Conservation (phyloP, 805 yeast species). For the Brettanomyces naardenensis region DNA sequence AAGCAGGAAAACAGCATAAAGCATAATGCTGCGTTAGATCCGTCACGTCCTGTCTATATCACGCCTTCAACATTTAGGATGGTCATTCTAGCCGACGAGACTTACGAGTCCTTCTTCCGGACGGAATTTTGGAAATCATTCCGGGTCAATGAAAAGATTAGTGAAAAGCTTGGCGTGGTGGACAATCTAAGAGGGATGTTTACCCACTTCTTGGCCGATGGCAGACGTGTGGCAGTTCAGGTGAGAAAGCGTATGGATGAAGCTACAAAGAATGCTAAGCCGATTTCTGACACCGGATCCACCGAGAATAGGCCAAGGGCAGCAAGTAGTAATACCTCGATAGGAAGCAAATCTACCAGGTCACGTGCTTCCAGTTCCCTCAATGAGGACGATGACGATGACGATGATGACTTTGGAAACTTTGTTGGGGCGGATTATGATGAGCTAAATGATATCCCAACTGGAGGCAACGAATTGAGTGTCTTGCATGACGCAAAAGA, state of each 20-base stretch:
- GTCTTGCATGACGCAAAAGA: conserved; percentile 16
- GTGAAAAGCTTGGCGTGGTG: conserved; percentile 28
- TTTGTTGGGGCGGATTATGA: conserved; percentile 22
- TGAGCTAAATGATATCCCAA: conserved; percentile 15
- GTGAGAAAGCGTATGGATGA: conserved; percentile 85
- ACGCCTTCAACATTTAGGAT: conserved; percentile 86
- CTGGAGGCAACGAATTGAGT: conserved; percentile 14
- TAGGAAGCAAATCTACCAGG: conserved; percentile 5
- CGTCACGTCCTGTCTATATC: conserved; percentile 64
- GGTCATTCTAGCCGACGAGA: conserved; percentile 91
- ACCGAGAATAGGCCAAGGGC: not conserved
- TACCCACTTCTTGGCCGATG: conserved; percentile 87
- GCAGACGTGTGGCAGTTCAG: conserved; percentile 82
- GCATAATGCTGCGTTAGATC: conserved; percentile 79
- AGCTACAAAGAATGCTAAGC: conserved; percentile 30
- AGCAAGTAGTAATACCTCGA: conserved; percentile 1
- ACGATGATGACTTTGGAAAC: conserved; percentile 25
- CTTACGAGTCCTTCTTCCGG: conserved; percentile 79
- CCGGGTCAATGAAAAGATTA: conserved; percentile 52
- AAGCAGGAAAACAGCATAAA: conserved; percentile 25
- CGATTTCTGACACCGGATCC: no score
- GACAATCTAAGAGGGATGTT: conserved; percentile 76
- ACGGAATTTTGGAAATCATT: conserved; percentile 59
- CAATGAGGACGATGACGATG: not conserved
- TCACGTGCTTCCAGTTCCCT: conserved; percentile 16